Evolutionary conservation across 75 land plant species (phyloP).

Genomic region (Adiantum capillusveneris): DNA sequence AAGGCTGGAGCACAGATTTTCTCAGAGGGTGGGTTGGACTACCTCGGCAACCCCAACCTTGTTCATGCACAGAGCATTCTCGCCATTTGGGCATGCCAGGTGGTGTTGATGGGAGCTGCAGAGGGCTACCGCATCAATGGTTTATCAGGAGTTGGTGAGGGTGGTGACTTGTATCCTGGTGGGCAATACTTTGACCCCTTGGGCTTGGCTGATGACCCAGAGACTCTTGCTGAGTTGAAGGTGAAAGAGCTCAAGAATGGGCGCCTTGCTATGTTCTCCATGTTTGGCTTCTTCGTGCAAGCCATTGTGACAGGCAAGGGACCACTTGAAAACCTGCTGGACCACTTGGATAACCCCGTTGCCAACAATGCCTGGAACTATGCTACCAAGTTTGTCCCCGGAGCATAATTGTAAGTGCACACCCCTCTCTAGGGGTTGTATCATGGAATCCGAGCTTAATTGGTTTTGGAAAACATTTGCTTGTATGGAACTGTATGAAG

Average conservation of each 20-base stretch:
- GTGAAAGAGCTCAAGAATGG: no score
- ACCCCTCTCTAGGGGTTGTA: no score
- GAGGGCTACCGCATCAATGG: conserved; percentile 88
- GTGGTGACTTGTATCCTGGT: conserved; percentile 79
- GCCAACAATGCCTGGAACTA: conserved; percentile 89
- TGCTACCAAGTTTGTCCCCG: conserved; percentile 84
- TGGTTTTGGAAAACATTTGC: no score
- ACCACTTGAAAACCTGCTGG: conserved; percentile 77
- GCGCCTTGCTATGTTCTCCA: no score
- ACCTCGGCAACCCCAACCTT: conserved; percentile 87
- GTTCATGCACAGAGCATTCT: conserved; percentile 95
- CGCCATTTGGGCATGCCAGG: conserved; percentile 75
- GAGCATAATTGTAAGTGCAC: conserved; percentile 32
- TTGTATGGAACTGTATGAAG: no score
- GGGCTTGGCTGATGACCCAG: no score
- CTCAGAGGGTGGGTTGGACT: conserved; percentile 89
- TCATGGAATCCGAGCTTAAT: no score
- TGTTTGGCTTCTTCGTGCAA: conserved; percentile 91
- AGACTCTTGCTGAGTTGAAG: no score
- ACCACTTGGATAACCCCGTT: conserved; percentile 79
- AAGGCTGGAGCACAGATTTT: conserved; percentile 96
- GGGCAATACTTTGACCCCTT: conserved; percentile 74
- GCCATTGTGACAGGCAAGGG: conserved; percentile 86
- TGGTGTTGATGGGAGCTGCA: conserved; percentile 82
- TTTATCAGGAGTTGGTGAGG: conserved; percentile 64